Conservation (phyloP, 1,139 yeast genomes). For the Meyerozyma athensensis region DNA sequence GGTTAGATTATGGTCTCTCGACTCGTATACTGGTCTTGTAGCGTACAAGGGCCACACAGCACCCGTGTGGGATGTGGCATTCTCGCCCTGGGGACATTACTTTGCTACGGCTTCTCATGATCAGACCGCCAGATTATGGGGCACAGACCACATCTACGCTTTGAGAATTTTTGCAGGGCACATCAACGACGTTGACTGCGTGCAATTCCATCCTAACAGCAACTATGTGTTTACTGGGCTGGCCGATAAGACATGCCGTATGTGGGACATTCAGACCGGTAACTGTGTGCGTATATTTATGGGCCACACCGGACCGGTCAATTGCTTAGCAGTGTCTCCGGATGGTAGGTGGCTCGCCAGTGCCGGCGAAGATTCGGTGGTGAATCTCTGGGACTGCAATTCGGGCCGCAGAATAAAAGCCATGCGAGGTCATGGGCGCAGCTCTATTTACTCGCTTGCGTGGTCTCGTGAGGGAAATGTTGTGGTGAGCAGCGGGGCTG, state of each 20-base stretch:
- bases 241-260: conserved; percentile 88
- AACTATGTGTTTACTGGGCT: conserved; percentile 93
- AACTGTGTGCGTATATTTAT: conserved; percentile 88
- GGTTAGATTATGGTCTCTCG: conserved; percentile 90
- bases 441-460: conserved; percentile 78
- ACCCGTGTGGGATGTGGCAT: conserved; percentile 96
- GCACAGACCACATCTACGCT: conserved; percentile 96
- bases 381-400: conserved; percentile 93
- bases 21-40: conserved; percentile 83
- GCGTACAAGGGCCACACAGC: conserved; percentile 95
- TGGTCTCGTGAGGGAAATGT: conserved; percentile 88
- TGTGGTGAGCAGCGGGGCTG: conserved; percentile 89
- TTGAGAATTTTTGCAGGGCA: conserved; percentile 96
- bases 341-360: conserved; percentile 97
- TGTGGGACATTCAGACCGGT: conserved; percentile 97
- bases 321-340: conserved; percentile 84
- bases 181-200: conserved; percentile 92
- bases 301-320: conserved; percentile 89
- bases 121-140: conserved; percentile 96
- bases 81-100: conserved; percentile 93
- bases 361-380: conserved; percentile 89
- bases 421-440: conserved; percentile 86
- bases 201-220: conserved; percentile 94
- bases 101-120: conserved; percentile 97
- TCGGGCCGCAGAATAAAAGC: conserved; percentile 81